A percentile compares a stretch with the other conserved stretches of the same genome.
Evolutionary conservation across 192 early-diverging fungal genomes (phyloP).

Genomic region (Funneliformis geosporum): DNA sequence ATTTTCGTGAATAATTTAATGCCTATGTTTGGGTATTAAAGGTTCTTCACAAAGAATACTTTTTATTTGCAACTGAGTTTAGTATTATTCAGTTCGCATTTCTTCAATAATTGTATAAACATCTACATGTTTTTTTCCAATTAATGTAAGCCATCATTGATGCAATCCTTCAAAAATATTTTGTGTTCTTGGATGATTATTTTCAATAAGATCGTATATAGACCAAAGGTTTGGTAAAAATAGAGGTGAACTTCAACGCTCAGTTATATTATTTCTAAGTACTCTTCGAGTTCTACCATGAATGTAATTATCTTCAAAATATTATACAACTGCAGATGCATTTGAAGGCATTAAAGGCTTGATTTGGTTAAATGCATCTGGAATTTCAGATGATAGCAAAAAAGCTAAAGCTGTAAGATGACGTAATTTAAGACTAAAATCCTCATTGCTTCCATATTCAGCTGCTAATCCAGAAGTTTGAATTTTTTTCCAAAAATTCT

Average conservation of each 20-base stretch:
- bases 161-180: slow-evolving; percentile 1
- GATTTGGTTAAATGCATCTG: too few relatives aligned
- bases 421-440: too few relatives aligned
- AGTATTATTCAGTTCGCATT: slow-evolving; percentile 13
- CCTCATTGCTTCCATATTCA: too few relatives aligned
- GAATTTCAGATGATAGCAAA: too few relatives aligned
- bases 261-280: slow-evolving; percentile 12
- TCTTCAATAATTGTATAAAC: slow-evolving; percentile 30
- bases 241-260: neutral
- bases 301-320: slow-evolving; percentile 11
- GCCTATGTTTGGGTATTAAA: too few relatives aligned
- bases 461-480: too few relatives aligned
- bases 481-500: too few relatives aligned
- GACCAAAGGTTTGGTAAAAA: slow-evolving; percentile 8
- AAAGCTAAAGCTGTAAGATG: too few relatives aligned
- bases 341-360: too few relatives aligned
- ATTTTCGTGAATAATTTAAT: too few relatives aligned
- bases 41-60: too few relatives aligned
- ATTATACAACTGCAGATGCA: neutral
- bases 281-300: neutral
- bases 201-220: neutral
- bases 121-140: slow-evolving; percentile 18
- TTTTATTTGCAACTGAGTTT: too few relatives aligned
- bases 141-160: neutral
- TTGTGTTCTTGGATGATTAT: neutral